phyloP scores from a whole-genome alignment of 2,329 filamentous ascomycete genomes.

The Clarireedia homoeocarpa region DNA sequence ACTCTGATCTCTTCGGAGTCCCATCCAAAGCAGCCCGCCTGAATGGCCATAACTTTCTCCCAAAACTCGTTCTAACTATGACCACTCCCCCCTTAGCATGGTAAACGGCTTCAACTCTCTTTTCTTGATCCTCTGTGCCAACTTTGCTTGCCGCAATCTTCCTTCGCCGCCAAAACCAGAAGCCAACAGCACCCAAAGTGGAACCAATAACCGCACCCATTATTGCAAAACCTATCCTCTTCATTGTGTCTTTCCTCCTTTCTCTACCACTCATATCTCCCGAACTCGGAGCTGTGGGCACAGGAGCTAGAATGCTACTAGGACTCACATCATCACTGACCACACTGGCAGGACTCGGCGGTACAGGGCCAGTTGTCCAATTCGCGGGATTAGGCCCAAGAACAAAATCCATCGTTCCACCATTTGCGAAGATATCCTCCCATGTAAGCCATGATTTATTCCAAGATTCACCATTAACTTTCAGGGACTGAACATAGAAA shows the following conservation, averaged over 20 bases:
- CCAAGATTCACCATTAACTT: conserved; percentile 57
- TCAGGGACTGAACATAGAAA: conserved; percentile 57
- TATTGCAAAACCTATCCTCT: not conserved
- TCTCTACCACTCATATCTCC: not conserved
- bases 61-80: too few relatives aligned
- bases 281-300: not conserved
- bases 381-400: conserved; percentile 44
- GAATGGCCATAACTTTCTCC: too few relatives aligned
- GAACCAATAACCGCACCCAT: not conserved
- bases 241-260: not conserved
- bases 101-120: too few relatives aligned
- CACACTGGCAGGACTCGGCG: conserved; percentile 48
- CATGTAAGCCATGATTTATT: conserved; percentile 57
- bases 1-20: not conserved
- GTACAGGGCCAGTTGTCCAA: conserved; percentile 53
- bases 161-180: conserved; percentile 1
- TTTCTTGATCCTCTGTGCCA: not conserved
- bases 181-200: not conserved
- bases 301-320: conserved; percentile 1
- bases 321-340: not conserved
- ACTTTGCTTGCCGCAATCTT: not conserved
- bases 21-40: not conserved
- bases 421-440: conserved; percentile 56
- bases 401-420: conserved; percentile 56
- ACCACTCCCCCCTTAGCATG: too few relatives aligned